These are phyloP conservation scores for Calonectria fujianensis DNA, from an alignment of 2,329 filamentous ascomycete species.

Conservation along the genomic window DNA sequence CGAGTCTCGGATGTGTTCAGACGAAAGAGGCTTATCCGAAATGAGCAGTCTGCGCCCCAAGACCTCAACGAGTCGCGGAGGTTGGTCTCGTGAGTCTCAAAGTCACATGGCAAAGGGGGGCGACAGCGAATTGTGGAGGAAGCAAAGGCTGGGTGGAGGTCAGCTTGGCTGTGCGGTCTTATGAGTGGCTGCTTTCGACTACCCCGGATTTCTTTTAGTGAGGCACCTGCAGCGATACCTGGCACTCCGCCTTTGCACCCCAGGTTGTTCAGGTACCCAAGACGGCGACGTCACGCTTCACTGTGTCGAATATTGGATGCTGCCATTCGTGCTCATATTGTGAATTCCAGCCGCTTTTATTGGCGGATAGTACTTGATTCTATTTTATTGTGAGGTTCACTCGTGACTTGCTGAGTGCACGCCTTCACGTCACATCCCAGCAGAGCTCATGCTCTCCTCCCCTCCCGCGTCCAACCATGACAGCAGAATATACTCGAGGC, in stretches of 20 bases:
- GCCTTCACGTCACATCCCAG: background rate
- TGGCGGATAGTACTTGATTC: background rate
- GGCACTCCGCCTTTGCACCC: conserved; percentile 10
- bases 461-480: background rate
- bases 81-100: conserved; percentile 42
- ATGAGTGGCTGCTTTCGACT: conserved; percentile 49
- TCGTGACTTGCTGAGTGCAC: background rate
- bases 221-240: conserved; percentile 13
- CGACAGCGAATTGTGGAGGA: conserved; percentile 33
- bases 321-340: background rate
- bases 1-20: conserved; percentile 14
- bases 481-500: background rate
- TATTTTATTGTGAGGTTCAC: background rate
- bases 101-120: conserved; percentile 50
- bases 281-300: background rate
- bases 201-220: conserved; percentile 50
- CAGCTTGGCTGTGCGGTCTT: conserved; percentile 26
- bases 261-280: background rate
- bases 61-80: conserved; percentile 24
- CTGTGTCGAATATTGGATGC: background rate
- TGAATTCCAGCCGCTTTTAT: background rate
- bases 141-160: conserved; percentile 34
- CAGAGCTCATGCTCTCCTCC: background rate
- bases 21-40: conserved; percentile 13
- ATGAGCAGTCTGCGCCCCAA: conserved; percentile 12